Base-by-base conservation (phyloP, 768 basidiomycete species). In the Phlebiopsis flavidoalba region DNA sequence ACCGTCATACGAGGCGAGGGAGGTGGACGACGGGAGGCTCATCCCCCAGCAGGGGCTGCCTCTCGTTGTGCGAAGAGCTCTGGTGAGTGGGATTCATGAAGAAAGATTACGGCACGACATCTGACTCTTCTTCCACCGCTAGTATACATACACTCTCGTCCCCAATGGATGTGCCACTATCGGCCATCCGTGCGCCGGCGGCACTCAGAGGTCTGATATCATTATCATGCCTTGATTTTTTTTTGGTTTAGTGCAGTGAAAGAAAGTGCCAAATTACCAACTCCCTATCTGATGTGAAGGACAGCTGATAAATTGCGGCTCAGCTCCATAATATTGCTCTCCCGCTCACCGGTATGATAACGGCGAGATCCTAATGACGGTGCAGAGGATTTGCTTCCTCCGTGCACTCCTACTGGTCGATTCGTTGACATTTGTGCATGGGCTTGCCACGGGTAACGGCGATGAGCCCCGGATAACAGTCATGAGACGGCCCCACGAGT, bases 31-130 rank as follows among this genome's bases (percentile, higher is more conserved):
- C 24, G 26, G 11, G 35, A 51, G 19, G 53, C 17, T 35, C 37
- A 21, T 35, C 21, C 24, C 14, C 43, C 8, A 70, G 57, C 53
- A 70, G 54, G 3, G 66, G 68, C 54, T 64, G 64, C 24, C 59
- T 60, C 57, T 70, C 70, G 55, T 59, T 53, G 8, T 53, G 5
- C 10, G 50, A 19, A 40, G 46, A n/a, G 24, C 22, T 58, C 6
- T 8, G 31, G 45, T 15, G 53, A 48, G 40, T 46, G 56, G 14
- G 15, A 21, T 17, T 22, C 52, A 57, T 54, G 47, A 40, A 21
- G 53, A 58, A 55, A 46, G 48, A 43, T 51, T 43, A 52, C 36
- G 57, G 48, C 21, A 36, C 26, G 2, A 4, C 15, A 31, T 58
- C 48, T 48, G 24, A 48, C 45, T 17, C 57, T 43, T 40, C 36